Conservation (phyloP, 2,329 filamentous ascomycete species). For the Penicillium polonicum region DNA sequence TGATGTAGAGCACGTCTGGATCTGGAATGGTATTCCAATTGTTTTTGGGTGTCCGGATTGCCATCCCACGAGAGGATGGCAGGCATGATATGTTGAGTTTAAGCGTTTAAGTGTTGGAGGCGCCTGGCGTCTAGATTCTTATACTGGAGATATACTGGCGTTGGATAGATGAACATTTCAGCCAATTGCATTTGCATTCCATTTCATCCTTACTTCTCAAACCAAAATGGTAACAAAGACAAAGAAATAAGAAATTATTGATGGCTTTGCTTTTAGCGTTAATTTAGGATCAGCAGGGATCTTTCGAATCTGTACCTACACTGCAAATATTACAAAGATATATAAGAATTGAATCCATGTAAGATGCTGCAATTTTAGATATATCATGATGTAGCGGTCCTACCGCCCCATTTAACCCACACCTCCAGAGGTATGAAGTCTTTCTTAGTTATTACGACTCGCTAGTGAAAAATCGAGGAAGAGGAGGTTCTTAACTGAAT, state of each 20-base stretch:
- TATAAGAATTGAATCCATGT: too few relatives aligned
- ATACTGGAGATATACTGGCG: constrained; percentile 1
- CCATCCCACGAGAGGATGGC: constrained; percentile 30
- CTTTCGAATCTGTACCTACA: too few relatives aligned
- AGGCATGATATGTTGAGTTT: constrained; percentile 25
- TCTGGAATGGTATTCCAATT: constrained; percentile 37
- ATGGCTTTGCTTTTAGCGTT: too few relatives aligned
- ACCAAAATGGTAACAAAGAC: background rate
- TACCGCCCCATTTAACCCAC: too few relatives aligned
- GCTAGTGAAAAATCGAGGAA: background rate
- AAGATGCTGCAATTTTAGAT: too few relatives aligned
- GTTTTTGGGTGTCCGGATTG: constrained; percentile 40
- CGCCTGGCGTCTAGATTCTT: constrained; percentile 11
- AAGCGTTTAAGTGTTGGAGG: constrained; percentile 14
- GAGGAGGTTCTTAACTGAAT: background rate
- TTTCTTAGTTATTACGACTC: background rate
- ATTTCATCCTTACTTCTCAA: background rate
- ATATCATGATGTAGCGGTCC: too few relatives aligned
- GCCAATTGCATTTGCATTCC: background rate
- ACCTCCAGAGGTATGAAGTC: background rate
- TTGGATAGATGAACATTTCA: background rate
- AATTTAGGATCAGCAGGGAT: too few relatives aligned
- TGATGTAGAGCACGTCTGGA: constrained; percentile 33
- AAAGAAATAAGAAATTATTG: too few relatives aligned
- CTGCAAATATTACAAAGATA: too few relatives aligned